phyloP scores from a whole-genome alignment of 2,329 filamentous ascomycete genomes.

The Exophiala viscosa region DNA sequence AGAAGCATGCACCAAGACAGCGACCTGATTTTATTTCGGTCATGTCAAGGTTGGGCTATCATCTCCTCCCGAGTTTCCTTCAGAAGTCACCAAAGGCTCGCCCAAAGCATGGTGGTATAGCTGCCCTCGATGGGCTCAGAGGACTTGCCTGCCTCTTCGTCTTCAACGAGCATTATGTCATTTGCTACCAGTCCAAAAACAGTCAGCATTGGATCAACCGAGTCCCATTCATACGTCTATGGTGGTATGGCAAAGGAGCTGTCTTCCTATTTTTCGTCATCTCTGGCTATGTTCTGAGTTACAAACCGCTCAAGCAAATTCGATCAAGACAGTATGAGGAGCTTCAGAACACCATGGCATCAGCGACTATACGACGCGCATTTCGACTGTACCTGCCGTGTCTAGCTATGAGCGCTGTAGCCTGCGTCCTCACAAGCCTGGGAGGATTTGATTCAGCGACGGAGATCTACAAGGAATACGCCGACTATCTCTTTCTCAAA shows the following conservation, averaged over 20 bases:
- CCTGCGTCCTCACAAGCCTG: constrained; percentile 38
- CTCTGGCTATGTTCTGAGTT: constrained; percentile 47
- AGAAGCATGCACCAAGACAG: too few species aligned
- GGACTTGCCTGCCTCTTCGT: constrained; percentile 37
- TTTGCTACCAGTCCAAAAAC: constrained; percentile 13
- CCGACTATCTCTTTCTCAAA: constrained; percentile 7
- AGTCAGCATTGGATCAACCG: constrained; percentile 14
- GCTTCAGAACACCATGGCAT: constrained; percentile 38
- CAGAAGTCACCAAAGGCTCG: constrained; percentile 3
- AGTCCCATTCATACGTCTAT: constrained; percentile 13
- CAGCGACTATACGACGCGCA: constrained; percentile 41
- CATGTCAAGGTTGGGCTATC: constrained; percentile 2
- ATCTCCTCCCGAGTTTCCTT: constrained; percentile 11
- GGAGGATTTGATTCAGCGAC: constrained; percentile 25
- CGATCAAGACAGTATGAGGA: constrained; percentile 37
- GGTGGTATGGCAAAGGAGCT: constrained; percentile 16
- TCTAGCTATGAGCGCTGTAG: constrained; percentile 37
- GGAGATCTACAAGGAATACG: constrained; percentile 4
- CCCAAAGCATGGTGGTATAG: constrained; percentile 11
- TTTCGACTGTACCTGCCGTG: constrained; percentile 43
- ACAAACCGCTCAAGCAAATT: constrained; percentile 39
- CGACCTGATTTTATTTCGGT: too few species aligned
- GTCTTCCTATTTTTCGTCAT: constrained; percentile 48
- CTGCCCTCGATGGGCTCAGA: constrained; percentile 38
- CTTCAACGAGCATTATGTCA: constrained; percentile 22